Conservation (phyloP, 75 land plant genomes). For the Ceratopteris richardii region DNA sequence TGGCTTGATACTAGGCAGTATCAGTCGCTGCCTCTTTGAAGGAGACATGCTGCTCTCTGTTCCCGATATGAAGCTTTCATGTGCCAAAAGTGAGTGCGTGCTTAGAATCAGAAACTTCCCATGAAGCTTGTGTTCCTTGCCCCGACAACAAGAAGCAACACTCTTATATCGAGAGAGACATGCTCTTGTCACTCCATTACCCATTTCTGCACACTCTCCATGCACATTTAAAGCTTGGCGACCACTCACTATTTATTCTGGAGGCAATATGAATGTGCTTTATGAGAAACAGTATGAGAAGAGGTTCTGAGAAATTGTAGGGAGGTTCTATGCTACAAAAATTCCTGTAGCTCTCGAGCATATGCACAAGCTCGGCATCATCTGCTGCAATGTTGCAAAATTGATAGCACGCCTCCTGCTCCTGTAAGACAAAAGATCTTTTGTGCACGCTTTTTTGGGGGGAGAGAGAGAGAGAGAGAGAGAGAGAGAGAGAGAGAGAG, state of each 20-base stretch:
- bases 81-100: no score
- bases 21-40: no score
- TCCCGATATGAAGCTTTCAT: no score
- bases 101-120: no score
- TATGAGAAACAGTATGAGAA: constrained; percentile 54
- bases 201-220: constrained; percentile 65
- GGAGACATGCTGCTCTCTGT: no score
- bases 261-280: constrained; percentile 72
- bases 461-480: no score
- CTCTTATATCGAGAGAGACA: neutral
- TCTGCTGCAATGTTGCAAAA: constrained; percentile 66
- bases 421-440: no score
- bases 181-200: constrained; percentile 28
- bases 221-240: constrained; percentile 38
- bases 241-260: constrained; percentile 47
- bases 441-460: no score
- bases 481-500: no score
- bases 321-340: constrained; percentile 69
- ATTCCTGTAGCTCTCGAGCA: constrained; percentile 66
- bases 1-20: no score
- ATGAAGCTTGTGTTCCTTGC: no score
- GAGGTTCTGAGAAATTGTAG: constrained; percentile 48
- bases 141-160: constrained; percentile 3
- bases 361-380: constrained; percentile 58
- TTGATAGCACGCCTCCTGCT: no score